Evolutionary conservation across 192 early-diverging fungal genomes (phyloP), one percentile per base, ranked within the genome.

Genomic region (Glomus cerebriforme): DNA sequence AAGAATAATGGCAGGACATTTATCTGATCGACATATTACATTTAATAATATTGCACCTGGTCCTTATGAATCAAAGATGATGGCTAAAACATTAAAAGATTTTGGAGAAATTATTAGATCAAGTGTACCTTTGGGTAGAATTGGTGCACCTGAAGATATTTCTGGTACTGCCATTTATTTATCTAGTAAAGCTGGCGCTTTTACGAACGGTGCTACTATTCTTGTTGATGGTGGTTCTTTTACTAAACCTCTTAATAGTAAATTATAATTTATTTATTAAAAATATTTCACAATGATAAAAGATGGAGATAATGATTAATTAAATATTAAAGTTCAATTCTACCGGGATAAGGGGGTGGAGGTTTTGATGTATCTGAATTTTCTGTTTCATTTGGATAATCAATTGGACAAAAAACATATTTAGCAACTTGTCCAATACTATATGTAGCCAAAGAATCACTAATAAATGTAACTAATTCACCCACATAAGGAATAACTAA

Each of bases 141-240:
- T 99, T 77, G 97, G 97, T 0, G 80, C 81, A 17, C 83, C 93
- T 1, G 89, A 93, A 79, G 96, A 98, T 85, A 93, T 98, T 87
- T 95, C 93, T 60, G 97, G 93, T 24, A 85, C 94, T 1, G 89
- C 91, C 29, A 83, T 98, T 29, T 98, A 93, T 81, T 82, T 97
- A 75, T 88, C 90, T 3, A 90, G 89, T 26, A 78, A 86, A 7
- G 96, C 92, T 4, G 92, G 92, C 37, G 90, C 93, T 19, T 96
- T 96, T 79, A 84, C 95, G 45, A 96, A 91, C 19, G 96, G 96
- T 26, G 88, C 90, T 35, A 83, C 96, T 7, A 94, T 98, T 81
- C 82, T 91, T 8, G 90, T 95, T 39, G 96, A 98, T 83, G 96
- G 96, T 70, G 96, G 96, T 15, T 22, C 6, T 2, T 19, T 47